Conservation (phyloP, 352 stramenopile genomes). For the Phytopythium vexans region DNA sequence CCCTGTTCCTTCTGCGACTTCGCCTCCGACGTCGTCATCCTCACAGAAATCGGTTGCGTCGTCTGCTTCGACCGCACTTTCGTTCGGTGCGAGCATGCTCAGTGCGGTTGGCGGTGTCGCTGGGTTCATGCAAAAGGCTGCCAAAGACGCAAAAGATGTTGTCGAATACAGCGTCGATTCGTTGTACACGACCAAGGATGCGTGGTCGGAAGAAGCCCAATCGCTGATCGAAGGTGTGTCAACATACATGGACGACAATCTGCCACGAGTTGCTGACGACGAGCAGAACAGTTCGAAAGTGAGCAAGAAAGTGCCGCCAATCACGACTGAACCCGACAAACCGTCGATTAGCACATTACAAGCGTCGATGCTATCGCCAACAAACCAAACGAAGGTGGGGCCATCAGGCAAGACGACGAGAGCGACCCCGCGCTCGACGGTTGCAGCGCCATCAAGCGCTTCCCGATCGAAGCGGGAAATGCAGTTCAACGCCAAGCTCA, state of each 20-base stretch:
- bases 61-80: slow-evolving; percentile 38
- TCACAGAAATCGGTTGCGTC: slow-evolving; percentile 15
- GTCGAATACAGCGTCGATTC: slow-evolving; percentile 73
- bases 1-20: slow-evolving; percentile 2
- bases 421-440: background rate
- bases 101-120: slow-evolving; percentile 67
- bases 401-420: too few species aligned
- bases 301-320: slow-evolving; percentile 1
- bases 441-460: too few species aligned
- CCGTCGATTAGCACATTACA: too few species aligned
- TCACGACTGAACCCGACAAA: too few species aligned
- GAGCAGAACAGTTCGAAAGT: background rate
- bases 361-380: slow-evolving; percentile 17
- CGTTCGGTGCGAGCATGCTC: slow-evolving; percentile 56
- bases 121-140: slow-evolving; percentile 66
- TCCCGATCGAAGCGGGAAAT: slow-evolving; percentile 9
- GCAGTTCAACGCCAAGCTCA: slow-evolving; percentile 57
- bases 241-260: slow-evolving; percentile 40
- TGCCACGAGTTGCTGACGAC: background rate
- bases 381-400: slow-evolving; percentile 3
- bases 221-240: slow-evolving; percentile 59
- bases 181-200: slow-evolving; percentile 69
- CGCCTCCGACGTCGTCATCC: slow-evolving; percentile 13
- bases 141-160: slow-evolving; percentile 70
- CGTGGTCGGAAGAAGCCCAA: slow-evolving; percentile 63